phyloP scores from a whole-genome alignment of 139 green algal species.

The Chlamydomonas incerta region DNA sequence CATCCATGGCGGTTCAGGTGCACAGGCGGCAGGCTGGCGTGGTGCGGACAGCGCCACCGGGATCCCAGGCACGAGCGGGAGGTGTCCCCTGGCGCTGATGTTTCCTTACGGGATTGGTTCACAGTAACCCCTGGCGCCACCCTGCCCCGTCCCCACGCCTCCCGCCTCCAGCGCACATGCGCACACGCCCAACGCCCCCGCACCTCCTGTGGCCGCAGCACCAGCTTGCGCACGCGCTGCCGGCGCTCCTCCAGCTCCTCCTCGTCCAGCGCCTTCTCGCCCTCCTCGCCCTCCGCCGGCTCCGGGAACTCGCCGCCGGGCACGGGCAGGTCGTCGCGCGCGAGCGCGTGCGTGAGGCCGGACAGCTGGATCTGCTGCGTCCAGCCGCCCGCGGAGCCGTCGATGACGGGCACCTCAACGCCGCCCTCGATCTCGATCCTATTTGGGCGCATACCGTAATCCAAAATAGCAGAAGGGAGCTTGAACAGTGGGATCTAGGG shows the following conservation, averaged over 20 bases:
- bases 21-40: too few species aligned
- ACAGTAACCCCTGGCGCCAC: too few species aligned
- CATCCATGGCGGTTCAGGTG: too few species aligned
- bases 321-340: not conserved
- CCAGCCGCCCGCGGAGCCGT: slow-evolving; percentile 80
- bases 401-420: slow-evolving; percentile 84
- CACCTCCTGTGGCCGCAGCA: slow-evolving; percentile 27
- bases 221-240: slow-evolving; percentile 25
- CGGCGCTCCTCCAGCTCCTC: slow-evolving; percentile 1
- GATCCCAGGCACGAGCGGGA: too few species aligned
- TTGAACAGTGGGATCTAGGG: too few species aligned
- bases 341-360: slow-evolving; percentile 7
- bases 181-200: not conserved
- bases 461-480: too few species aligned
- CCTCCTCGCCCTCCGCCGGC: not conserved
- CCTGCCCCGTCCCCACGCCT: too few species aligned
- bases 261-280: not conserved
- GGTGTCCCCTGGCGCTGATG: too few species aligned
- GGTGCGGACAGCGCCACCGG: too few species aligned
- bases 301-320: not conserved
- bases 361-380: slow-evolving; percentile 31
- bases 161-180: not conserved
- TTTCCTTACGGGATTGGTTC: too few species aligned
- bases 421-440: slow-evolving; percentile 78
- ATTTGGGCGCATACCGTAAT: too few species aligned